Conservation (phyloP, 1,139 yeast genomes). For the Citeromyces hawaiiensis region DNA sequence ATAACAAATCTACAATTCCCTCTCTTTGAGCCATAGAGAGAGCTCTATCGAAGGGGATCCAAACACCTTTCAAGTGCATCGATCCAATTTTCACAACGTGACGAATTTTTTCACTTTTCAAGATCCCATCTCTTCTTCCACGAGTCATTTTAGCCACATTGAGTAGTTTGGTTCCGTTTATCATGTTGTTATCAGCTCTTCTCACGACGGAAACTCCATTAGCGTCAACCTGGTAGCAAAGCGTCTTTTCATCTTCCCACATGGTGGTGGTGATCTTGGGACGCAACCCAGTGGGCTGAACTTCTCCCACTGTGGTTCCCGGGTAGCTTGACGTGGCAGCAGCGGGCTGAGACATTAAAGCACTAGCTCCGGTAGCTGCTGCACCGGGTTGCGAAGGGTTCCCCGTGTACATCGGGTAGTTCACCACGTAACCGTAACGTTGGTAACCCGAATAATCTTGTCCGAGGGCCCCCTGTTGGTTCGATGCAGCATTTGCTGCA, state of each 20-base stretch:
- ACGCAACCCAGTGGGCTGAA: constrained; percentile 47
- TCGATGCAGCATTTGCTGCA: too few relatives aligned
- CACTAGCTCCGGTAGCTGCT: too few relatives aligned
- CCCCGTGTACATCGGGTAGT: too few relatives aligned
- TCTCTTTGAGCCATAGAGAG: constrained; percentile 84
- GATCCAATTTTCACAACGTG: constrained; percentile 94
- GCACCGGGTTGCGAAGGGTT: too few relatives aligned
- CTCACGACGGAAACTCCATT: constrained; percentile 85
- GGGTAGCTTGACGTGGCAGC: too few relatives aligned
- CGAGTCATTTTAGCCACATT: constrained; percentile 94
- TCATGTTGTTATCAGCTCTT: constrained; percentile 87
- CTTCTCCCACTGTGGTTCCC: constrained; percentile 36
- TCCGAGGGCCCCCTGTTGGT: too few relatives aligned
- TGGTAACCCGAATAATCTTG: too few relatives aligned
- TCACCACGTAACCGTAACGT: too few relatives aligned
- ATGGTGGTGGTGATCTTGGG: too few relatives aligned
- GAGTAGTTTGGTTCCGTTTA: constrained; percentile 84
- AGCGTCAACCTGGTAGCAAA: constrained; percentile 93
- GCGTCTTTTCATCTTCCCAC: constrained; percentile 93
- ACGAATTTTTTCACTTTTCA: constrained; percentile 77
- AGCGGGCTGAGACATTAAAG: too few relatives aligned
- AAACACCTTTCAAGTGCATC: constrained; percentile 94
- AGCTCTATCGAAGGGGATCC: constrained; percentile 96
- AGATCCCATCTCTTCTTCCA: constrained; percentile 91
- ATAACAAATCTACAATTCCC: constrained; percentile 72